Evolutionary conservation across 805 yeast species (phyloP), one percentile per base, ranked within the genome.

Genomic region (Limtongia smithiae): DNA sequence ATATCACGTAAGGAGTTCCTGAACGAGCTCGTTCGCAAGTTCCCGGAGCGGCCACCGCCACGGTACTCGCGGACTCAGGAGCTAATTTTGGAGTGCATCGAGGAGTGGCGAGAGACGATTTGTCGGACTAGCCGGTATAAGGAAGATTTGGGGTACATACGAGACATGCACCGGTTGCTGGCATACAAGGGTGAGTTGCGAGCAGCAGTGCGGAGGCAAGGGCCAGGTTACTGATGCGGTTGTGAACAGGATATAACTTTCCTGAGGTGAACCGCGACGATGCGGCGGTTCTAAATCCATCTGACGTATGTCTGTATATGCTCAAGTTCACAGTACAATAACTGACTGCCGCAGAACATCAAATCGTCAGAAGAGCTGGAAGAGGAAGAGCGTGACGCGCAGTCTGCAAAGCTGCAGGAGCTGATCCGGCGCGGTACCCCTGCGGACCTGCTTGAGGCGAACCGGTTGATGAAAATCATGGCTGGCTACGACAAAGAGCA

Each of bases 91-190:
- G 90, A 93, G 51, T 87, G 90, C 48, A 84, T 93, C 62, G 96
- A 91, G 68, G 97, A 93, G 68, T 93, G 99, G 99, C 82, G 86
- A 65, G 94, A 87, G 66, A 91, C 97, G 1, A 81, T 93, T 47
- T 91, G 97, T 68, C 81, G 82, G 62, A 88, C 93, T 45, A 81
- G 95, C 24, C 77, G 87, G 63, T 86, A 93, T 68, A 87, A 86
- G 65, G 95, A 89, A 37, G 99, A 93, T 66, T 73, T 93, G 61
- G 93, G 90, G 2, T 87, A 84, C 66, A 85, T 93, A 59, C 80
- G 93, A 59, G 98, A 93, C 65, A 93, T 93, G 98, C 96, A 90
- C 72, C 77, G 97, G 48, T 74, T 93, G 46, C 76, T 93, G 60
- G 74, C 84, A 55, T 85, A 85, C 67, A 93, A 91, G 69, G 98